These are phyloP conservation scores for Penicillium freii DNA, from an alignment of 2,329 filamentous ascomycete species.

Conservation along the genomic window DNA sequence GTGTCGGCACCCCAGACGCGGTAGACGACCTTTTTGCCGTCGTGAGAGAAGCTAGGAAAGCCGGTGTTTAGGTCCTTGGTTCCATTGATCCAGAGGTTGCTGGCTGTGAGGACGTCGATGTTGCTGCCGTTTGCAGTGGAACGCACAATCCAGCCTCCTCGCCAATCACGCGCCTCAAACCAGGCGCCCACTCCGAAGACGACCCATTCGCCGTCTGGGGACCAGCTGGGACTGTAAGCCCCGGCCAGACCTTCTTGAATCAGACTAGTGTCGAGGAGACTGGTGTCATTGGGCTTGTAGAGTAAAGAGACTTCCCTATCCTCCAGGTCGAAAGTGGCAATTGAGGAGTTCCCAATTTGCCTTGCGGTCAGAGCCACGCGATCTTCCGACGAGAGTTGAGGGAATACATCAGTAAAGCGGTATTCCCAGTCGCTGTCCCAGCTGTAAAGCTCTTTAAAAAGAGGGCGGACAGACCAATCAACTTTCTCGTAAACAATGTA, in stretches of 20 bases:
- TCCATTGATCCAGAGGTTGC: neutral
- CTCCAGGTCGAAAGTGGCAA: slow-evolving; percentile 32
- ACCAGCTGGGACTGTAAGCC: slow-evolving; percentile 45
- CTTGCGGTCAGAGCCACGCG: slow-evolving; percentile 40
- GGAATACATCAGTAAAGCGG: slow-evolving; percentile 47
- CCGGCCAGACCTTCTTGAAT: slow-evolving; percentile 33
- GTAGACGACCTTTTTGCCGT: slow-evolving; percentile 17
- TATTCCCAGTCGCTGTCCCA: slow-evolving; percentile 46
- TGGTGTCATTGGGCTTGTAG: slow-evolving; percentile 26
- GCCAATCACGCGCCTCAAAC: slow-evolving; percentile 12
- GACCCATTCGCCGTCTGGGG: slow-evolving; percentile 39
- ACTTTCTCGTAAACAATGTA: slow-evolving; percentile 26
- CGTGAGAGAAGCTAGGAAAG: slow-evolving; percentile 18
- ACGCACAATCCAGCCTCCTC: slow-evolving; percentile 12
- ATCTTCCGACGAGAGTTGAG: slow-evolving; percentile 29
- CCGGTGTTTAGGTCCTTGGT: slow-evolving; percentile 9
- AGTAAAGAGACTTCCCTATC: slow-evolving; percentile 25
- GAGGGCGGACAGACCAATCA: slow-evolving; percentile 32
- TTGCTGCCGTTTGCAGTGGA: slow-evolving; percentile 11
- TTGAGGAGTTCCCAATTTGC: slow-evolving; percentile 42
- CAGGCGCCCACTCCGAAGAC: slow-evolving; percentile 16
- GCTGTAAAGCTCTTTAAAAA: slow-evolving; percentile 40
- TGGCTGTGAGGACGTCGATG: slow-evolving; percentile 6
- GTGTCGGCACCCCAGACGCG: slow-evolving; percentile 11
- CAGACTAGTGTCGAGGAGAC: slow-evolving; percentile 18